These are phyloP conservation scores for Thalia dealbata DNA, from an alignment of 176 grass and related monocot genomes.

Conservation along the genomic window DNA sequence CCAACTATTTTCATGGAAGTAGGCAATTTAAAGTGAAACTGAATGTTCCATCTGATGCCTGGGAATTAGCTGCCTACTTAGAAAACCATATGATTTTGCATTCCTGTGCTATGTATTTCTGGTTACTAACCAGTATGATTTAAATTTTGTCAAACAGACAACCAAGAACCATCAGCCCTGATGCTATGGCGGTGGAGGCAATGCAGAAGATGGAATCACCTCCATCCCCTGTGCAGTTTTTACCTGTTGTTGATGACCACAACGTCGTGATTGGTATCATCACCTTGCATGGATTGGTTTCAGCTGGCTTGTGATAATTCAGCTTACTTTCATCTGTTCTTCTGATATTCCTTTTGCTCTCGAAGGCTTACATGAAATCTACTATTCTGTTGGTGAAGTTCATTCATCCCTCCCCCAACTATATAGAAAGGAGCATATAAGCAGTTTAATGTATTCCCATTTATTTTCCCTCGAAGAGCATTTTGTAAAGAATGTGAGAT, in stretches of 20 bases:
- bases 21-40: too few relatives aligned
- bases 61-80: not conserved
- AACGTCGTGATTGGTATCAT: slow-evolving; percentile 73
- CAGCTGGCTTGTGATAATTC: slow-evolving; percentile 49
- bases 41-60: too few relatives aligned
- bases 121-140: not conserved
- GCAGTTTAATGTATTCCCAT: not conserved
- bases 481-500: not conserved
- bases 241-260: slow-evolving; percentile 58
- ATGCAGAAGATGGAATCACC: slow-evolving; percentile 93
- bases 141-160: slow-evolving; percentile 29
- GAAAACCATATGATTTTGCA: not conserved
- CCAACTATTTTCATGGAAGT: not conserved
- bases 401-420: too few relatives aligned
- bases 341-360: not conserved
- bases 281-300: slow-evolving; percentile 85
- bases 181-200: slow-evolving; percentile 82
- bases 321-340: not conserved
- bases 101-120: not conserved
- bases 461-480: not conserved
- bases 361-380: not conserved
- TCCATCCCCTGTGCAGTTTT: slow-evolving; percentile 87
- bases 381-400: not conserved
- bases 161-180: slow-evolving; percentile 69
- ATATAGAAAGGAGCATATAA: not conserved